A percentile compares a stretch with the other conserved stretches of the same genome.
Conservation (phyloP, 345 rosid genomes). For the thale cress (Arabidopsis thaliana) region TAIR10.1 NC_003070.9:23674501-23675000, state of each 20-base stretch:
- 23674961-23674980: slow-evolving; percentile 67
- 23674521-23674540: slow-evolving; percentile 65
- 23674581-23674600: slow-evolving; percentile 56
- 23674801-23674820: slow-evolving; percentile 42
- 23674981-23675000: slow-evolving; percentile 79
- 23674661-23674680: slow-evolving; percentile 16
- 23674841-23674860: background rate
- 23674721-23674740: slow-evolving; percentile 69
- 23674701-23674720: slow-evolving; percentile 69
- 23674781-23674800: slow-evolving; percentile 56
- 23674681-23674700: slow-evolving; percentile 74
- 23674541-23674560: slow-evolving; percentile 82
- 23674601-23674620: slow-evolving; percentile 46
- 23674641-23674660: slow-evolving; percentile 13
- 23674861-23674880: slow-evolving; percentile 29
- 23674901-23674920: slow-evolving; percentile 95
- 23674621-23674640: slow-evolving; percentile 13
- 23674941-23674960: slow-evolving; percentile 55
- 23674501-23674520: slow-evolving; percentile 59
- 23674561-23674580: slow-evolving; percentile 83
- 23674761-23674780: slow-evolving; percentile 64
- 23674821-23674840: background rate
- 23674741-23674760: slow-evolving; percentile 76
- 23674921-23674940: slow-evolving; percentile 78
- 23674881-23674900: slow-evolving; percentile 80